Conservation (phyloP, 257 asterid species). For the Solanum gracilifrons region DNA sequence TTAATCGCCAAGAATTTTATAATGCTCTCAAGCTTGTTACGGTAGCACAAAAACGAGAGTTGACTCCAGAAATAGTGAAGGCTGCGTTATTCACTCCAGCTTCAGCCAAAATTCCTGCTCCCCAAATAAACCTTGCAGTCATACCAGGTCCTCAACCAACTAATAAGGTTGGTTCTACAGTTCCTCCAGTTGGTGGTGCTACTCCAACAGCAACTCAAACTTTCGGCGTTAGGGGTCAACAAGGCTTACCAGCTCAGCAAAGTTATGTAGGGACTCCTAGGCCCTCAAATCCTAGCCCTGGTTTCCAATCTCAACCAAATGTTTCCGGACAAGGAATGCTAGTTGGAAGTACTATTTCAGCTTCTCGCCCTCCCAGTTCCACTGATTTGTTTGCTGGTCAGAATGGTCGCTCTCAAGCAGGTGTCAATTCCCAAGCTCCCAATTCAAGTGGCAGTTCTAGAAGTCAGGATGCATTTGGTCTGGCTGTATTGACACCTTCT, state of each 20-base stretch:
- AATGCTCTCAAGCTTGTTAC: slow-evolving; percentile 95
- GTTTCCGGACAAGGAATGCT: slow-evolving; percentile 40
- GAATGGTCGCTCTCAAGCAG: slow-evolving; percentile 29
- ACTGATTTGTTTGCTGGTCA: slow-evolving; percentile 29
- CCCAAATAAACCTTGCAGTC: slow-evolving; percentile 58
- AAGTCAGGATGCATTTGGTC: slow-evolving; percentile 35
- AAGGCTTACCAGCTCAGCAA: slow-evolving; percentile 43
- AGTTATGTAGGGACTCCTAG: slow-evolving; percentile 38
- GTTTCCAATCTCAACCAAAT: slow-evolving; percentile 47
- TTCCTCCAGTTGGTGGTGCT: slow-evolving; percentile 21
- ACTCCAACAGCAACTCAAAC: slow-evolving; percentile 32
- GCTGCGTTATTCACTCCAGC: slow-evolving; percentile 91
- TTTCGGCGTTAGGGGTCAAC: slow-evolving; percentile 27
- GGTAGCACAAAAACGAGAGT: slow-evolving; percentile 81
- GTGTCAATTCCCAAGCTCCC: slow-evolving; percentile 43
- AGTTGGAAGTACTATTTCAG: slow-evolving; percentile 25
- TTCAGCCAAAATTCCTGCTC: slow-evolving; percentile 90
- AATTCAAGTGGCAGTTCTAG: slow-evolving; percentile 27
- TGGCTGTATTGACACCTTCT: slow-evolving; percentile 20
- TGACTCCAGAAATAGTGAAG: slow-evolving; percentile 85
- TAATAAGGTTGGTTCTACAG: slow-evolving; percentile 28
- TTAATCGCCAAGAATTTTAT: slow-evolving; percentile 81
- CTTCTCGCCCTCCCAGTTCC: slow-evolving; percentile 33
- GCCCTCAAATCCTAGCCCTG: slow-evolving; percentile 40
- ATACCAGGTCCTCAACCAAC: slow-evolving; percentile 33